Base-by-base conservation (phyloP, 1,139 yeast genomes). In the Candida sp. region DNA sequence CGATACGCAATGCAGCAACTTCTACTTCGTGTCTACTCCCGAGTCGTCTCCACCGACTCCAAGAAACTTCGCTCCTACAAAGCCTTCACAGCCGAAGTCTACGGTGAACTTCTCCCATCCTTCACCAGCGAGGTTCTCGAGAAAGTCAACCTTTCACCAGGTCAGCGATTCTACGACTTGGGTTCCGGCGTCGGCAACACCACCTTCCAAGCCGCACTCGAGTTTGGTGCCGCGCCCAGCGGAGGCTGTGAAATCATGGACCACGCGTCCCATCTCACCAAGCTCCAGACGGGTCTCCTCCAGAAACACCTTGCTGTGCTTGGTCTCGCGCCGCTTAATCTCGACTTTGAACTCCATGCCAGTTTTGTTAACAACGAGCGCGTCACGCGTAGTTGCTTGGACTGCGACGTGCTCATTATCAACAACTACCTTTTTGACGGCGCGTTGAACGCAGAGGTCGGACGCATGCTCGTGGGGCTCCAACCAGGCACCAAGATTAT, bases 181-280 rank as follows among this genome's bases (percentile, higher is more conserved):
- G 98, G 98, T 0, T 90, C 96, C 0, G 98, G 98, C 5, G 98
- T 93, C 4, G 98, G 97, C 0, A 92, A 92, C 63, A 90, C 97
- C 49, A 88, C 90, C 0, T 79, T 92, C 47, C 98, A 92, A 66
- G 96, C 97, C 0, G 92, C 97, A 0, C 69, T 92, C 30, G 97
- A 92, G 61, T 85, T 84, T 65, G 97, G 97, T 1, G 90, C 93
- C 53, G 75, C 75, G 47, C 59, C 65, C 5, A 86, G 96, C 66
- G 91, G 90, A 62, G 98, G 98, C 0, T 90, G 96, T 68, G 98
- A 93, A 64, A 78, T 93, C 43, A 92, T 91, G 96, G 80, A 80
- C 31, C 87, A 87, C 58, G 96, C 98, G 0, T 87, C 94, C 4
- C 72, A 75, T 7, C 72, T 92, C 45, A 89, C 96, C 0, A 76